Percentiles rank a stretch among this genome's conserved stretches.
phyloP scores from a whole-genome alignment of 202 grass and related monocot genomes.

The Zizania palustris region DNA sequence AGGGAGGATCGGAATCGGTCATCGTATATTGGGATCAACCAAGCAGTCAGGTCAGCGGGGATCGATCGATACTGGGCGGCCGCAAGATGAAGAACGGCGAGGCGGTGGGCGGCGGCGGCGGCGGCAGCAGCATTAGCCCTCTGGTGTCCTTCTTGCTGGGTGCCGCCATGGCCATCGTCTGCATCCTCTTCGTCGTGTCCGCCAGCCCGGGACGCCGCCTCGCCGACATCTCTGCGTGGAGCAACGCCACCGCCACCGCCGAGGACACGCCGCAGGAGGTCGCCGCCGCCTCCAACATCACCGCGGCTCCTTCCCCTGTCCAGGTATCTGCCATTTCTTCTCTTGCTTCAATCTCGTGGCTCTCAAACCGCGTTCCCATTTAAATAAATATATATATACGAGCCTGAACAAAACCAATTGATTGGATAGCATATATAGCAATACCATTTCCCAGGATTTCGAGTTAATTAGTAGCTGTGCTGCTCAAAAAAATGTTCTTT shows the following conservation, averaged over 20 bases:
- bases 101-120: neutral
- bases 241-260: neutral
- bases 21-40: neutral
- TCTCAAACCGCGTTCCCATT: neutral
- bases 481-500: neutral
- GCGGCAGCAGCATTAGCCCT: slow-evolving; percentile 57
- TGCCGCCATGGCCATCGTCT: slow-evolving; percentile 79
- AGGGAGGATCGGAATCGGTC: neutral
- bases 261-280: neutral
- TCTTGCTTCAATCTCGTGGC: neutral
- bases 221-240: slow-evolving; percentile 46
- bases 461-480: neutral
- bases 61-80: neutral
- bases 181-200: slow-evolving; percentile 76
- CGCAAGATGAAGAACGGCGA: slow-evolving; percentile 30
- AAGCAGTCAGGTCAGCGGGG: neutral
- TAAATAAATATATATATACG: no score
- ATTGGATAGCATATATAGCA: neutral
- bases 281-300: neutral
- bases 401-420: neutral
- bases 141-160: slow-evolving; percentile 73
- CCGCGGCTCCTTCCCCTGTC: slow-evolving; percentile 34
- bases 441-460: neutral
- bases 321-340: slow-evolving; percentile 14
- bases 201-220: slow-evolving; percentile 46